Conservation (phyloP, 176 grass and related monocot genomes). For the Oryza glaberrima region DNA sequence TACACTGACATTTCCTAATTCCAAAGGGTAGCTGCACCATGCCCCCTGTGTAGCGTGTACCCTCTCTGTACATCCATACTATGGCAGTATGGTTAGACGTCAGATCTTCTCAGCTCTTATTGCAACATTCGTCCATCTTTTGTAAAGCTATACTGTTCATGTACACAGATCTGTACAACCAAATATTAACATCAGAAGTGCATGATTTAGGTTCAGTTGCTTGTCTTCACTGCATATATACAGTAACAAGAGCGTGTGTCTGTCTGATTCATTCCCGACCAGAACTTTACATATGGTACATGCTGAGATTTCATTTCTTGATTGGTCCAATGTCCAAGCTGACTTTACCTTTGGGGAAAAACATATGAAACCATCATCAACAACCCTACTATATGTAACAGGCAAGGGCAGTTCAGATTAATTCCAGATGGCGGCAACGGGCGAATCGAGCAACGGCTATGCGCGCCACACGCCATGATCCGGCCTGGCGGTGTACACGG, state of each 20-base stretch:
- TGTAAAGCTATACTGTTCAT: neutral
- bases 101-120: neutral
- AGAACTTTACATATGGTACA: neutral
- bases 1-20: neutral
- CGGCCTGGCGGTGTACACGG: neutral
- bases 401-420: neutral
- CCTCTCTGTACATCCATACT: neutral
- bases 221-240: neutral
- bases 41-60: neutral
- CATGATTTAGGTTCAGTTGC: neutral
- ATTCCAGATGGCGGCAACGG: neutral
- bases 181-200: neutral
- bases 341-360: neutral
- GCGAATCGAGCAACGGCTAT: neutral
- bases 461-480: conserved; percentile 30
- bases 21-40: neutral
- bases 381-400: neutral
- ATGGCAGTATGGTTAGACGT: neutral
- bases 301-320: neutral
- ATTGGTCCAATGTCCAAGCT: neutral
- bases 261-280: neutral
- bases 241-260: neutral
- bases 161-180: neutral
- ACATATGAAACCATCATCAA: neutral
- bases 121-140: neutral